These are phyloP conservation scores for Monosporascus sp. DNA, from an alignment of 2,329 filamentous ascomycete genomes.

Conservation along the genomic window DNA sequence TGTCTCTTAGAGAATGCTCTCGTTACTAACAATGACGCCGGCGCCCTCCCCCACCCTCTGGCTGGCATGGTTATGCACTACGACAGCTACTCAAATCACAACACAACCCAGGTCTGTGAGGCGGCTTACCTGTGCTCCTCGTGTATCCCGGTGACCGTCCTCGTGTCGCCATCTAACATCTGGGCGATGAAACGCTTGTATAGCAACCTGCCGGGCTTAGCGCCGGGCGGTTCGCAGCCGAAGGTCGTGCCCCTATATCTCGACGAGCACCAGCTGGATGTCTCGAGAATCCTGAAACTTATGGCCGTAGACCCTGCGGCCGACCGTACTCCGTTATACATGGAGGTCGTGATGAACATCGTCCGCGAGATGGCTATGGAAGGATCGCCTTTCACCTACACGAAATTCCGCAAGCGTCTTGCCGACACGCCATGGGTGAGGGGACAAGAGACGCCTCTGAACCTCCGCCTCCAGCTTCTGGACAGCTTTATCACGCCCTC, in stretches of 20 bases:
- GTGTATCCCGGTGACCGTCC: slow-evolving; percentile 38
- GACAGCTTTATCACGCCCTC: slow-evolving; percentile 42
- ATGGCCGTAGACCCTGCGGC: slow-evolving; percentile 41
- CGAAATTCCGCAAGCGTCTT: slow-evolving; percentile 31
- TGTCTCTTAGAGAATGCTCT: slow-evolving; percentile 40
- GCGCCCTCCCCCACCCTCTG: slow-evolving; percentile 36
- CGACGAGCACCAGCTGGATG: slow-evolving; percentile 38
- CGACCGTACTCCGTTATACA: slow-evolving; percentile 40
- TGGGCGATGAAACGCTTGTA: slow-evolving; percentile 36
- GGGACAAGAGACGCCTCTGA: slow-evolving; percentile 35
- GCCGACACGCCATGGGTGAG: slow-evolving; percentile 22
- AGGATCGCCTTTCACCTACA: slow-evolving; percentile 34
- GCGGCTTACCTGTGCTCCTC: slow-evolving; percentile 45
- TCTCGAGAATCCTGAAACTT: slow-evolving; percentile 43
- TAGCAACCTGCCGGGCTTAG: slow-evolving; percentile 24
- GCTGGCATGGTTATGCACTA: slow-evolving; percentile 49
- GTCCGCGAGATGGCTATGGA: slow-evolving; percentile 42
- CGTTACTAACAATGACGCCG: slow-evolving; percentile 26
- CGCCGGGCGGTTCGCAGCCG: slow-evolving; percentile 20
- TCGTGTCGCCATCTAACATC: slow-evolving; percentile 42
- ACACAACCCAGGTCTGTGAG: slow-evolving; percentile 35
- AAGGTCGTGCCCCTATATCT: slow-evolving; percentile 39
- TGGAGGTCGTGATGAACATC: slow-evolving; percentile 31
- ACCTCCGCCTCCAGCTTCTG: slow-evolving; percentile 42
- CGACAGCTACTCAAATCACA: slow-evolving; percentile 32